Percentiles rank a stretch among this genome's conserved stretches.
These are phyloP conservation scores for Solanum acaule DNA, from an alignment of 257 asterid species.

Conservation along the genomic window DNA sequence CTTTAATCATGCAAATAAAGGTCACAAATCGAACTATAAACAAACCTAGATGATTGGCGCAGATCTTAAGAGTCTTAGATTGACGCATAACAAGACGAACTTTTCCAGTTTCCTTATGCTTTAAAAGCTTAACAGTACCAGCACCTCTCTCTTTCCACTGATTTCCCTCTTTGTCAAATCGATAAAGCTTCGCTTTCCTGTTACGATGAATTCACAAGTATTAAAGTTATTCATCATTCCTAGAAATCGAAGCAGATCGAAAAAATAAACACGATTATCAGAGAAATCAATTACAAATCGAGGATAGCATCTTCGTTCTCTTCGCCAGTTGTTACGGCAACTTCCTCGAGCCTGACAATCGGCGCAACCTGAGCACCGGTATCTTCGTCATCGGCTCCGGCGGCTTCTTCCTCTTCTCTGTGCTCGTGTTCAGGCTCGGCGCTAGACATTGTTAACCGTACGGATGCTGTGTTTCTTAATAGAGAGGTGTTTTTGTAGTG, in stretches of 20 bases:
- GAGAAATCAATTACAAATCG: slow-evolving; percentile 25
- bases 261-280: not conserved
- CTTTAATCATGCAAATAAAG: not conserved
- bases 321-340: slow-evolving; percentile 52
- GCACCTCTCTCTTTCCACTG: slow-evolving; percentile 56
- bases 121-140: slow-evolving; percentile 35
- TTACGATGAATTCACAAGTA: not conserved
- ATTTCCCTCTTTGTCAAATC: slow-evolving; percentile 37
- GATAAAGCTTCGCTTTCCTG: slow-evolving; percentile 41
- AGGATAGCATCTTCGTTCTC: slow-evolving; percentile 44
- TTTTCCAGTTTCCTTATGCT: slow-evolving; percentile 35
- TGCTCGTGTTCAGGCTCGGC: slow-evolving; percentile 27
- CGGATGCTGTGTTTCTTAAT: not conserved
- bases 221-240: not conserved
- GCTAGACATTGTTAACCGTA: slow-evolving; percentile 22
- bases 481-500: not conserved
- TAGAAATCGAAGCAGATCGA: slow-evolving; percentile 8
- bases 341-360: slow-evolving; percentile 44
- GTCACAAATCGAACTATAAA: not conserved
- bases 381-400: slow-evolving; percentile 50
- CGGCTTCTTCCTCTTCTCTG: slow-evolving; percentile 30
- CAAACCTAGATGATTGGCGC: slow-evolving; percentile 44
- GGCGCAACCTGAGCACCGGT: slow-evolving; percentile 71
- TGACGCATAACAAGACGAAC: slow-evolving; percentile 47
- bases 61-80: slow-evolving; percentile 46